These are phyloP conservation scores for Trametes meyenii DNA, from an alignment of 768 basidiomycete species.

Conservation along the genomic window DNA sequence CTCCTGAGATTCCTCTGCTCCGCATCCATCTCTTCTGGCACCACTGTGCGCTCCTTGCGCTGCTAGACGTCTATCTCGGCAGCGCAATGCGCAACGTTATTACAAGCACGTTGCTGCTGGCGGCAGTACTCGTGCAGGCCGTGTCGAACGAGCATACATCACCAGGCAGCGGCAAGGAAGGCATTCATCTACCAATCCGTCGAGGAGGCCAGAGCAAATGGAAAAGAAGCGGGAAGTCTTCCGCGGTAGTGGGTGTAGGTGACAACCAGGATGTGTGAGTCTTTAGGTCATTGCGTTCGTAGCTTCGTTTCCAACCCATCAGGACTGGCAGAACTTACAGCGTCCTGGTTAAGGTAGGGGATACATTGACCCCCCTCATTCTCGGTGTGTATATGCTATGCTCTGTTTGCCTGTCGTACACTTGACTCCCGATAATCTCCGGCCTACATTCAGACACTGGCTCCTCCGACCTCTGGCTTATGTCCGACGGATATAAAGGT, in stretches of 20 bases:
- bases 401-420: not conserved
- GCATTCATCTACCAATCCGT: slow-evolving; percentile 23
- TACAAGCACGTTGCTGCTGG: too few relatives aligned
- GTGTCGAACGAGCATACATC: too few relatives aligned
- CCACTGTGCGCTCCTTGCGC: too few relatives aligned
- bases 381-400: slow-evolving; percentile 48
- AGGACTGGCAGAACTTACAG: slow-evolving; percentile 56
- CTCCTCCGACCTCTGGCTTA: slow-evolving; percentile 77
- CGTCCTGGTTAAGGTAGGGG: slow-evolving; percentile 60
- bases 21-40: too few relatives aligned
- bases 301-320: not conserved
- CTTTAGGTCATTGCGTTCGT: slow-evolving; percentile 6
- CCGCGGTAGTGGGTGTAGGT: slow-evolving; percentile 52
- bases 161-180: not conserved
- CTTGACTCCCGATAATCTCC: not conserved
- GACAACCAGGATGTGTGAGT: slow-evolving; percentile 65
- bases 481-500: slow-evolving; percentile 57
- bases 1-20: too few relatives aligned
- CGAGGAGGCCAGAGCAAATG: not conserved
- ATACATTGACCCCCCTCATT: slow-evolving; percentile 53
- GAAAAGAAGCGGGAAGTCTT: slow-evolving; percentile 33
- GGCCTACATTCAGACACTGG: slow-evolving; percentile 59
- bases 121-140: too few relatives aligned
- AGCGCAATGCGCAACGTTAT: too few relatives aligned
- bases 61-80: too few relatives aligned